Conservation (phyloP, 2,329 filamentous ascomycete species). For the Aurifilum marmelostoma region DNA sequence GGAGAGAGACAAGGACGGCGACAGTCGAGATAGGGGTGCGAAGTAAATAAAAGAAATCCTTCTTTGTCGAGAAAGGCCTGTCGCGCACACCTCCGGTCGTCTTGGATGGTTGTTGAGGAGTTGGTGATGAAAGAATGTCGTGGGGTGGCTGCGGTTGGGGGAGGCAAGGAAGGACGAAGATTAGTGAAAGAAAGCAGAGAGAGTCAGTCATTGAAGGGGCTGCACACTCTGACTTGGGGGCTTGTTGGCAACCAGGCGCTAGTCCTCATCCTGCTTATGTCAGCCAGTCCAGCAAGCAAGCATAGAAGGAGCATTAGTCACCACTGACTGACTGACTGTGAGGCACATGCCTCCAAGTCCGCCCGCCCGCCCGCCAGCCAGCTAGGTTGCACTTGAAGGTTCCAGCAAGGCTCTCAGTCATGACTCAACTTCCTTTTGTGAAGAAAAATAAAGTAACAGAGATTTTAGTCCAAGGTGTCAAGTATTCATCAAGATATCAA, state of each 20-base stretch:
- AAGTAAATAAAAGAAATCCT: not conserved
- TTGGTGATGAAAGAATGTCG: constrained; percentile 13
- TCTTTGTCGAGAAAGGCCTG: not conserved
- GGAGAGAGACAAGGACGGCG: not conserved
- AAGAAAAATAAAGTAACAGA: no score
- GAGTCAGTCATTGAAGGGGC: not conserved
- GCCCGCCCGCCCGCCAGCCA: not conserved
- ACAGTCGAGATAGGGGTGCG: not conserved
- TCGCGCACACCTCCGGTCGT: not conserved
- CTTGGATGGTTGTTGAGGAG: constrained; percentile 8
- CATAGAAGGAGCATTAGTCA: constrained; percentile 4
- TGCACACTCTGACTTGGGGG: not conserved
- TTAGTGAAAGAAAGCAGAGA: not conserved
- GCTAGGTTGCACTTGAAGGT: not conserved
- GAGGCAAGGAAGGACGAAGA: not conserved
- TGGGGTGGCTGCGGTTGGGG: not conserved
- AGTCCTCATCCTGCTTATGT: not conserved
- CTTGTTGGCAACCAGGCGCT: not conserved
- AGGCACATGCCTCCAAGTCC: not conserved
- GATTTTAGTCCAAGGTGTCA: no score
- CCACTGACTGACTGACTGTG: not conserved
- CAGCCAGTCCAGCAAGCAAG: not conserved
- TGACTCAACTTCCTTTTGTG: no score
- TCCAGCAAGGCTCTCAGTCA: not conserved
- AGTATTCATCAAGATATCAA: no score